These are phyloP conservation scores for Zanthoxylum bungeanum DNA, from an alignment of 345 rosid genomes.

Conservation along the genomic window DNA sequence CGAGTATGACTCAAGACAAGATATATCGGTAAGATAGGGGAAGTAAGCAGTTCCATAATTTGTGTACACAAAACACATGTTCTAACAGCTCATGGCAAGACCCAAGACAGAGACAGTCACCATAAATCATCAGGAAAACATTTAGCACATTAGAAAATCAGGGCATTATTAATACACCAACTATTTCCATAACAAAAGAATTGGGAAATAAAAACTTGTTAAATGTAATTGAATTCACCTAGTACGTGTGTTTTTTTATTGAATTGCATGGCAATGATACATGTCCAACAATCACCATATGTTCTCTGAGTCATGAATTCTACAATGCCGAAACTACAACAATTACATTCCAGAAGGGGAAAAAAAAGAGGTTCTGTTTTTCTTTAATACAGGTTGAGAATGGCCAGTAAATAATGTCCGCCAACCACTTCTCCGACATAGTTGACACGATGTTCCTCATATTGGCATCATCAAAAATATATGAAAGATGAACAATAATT, in stretches of 20 bases:
- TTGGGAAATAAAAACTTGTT: not conserved
- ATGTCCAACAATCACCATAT: constrained; percentile 41
- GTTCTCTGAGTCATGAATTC: constrained; percentile 39
- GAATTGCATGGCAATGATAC: constrained; percentile 39
- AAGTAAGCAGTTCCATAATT: not conserved
- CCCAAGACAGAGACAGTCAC: no score
- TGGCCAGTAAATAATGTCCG: constrained; percentile 31
- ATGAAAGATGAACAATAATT: constrained; percentile 26
- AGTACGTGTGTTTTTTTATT: constrained; percentile 36
- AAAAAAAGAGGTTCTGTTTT: constrained; percentile 22
- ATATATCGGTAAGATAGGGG: not conserved
- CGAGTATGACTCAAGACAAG: not conserved
- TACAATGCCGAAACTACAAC: constrained; percentile 43
- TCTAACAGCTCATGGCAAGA: not conserved
- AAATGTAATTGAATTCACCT: not conserved
- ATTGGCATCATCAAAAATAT: constrained; percentile 30
- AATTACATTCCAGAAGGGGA: constrained; percentile 46
- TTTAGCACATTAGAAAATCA: not conserved
- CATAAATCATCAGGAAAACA: not conserved
- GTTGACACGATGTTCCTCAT: constrained; percentile 25
- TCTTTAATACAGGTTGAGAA: constrained; percentile 27
- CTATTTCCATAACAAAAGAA: no score
- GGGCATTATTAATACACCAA: not conserved
- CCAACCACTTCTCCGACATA: constrained; percentile 28
- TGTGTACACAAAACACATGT: not conserved